These are phyloP conservation scores for Linanthus parryae DNA, from an alignment of 148 eudicot species.

Conservation along the genomic window DNA sequence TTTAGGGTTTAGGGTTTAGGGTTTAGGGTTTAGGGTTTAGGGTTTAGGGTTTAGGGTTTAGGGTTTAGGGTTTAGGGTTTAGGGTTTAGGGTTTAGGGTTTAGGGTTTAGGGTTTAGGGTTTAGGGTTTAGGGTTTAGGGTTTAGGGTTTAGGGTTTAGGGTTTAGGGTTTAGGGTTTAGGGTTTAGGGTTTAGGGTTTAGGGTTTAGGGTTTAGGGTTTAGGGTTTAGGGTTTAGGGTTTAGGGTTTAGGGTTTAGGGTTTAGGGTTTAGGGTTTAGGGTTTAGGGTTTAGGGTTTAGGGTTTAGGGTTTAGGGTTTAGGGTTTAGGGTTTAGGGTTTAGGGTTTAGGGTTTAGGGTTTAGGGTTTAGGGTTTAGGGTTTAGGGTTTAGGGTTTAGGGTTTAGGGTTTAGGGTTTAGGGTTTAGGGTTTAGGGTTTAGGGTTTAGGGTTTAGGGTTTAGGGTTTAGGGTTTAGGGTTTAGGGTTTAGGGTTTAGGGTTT, in stretches of 20 bases:
- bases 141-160: slow-evolving; percentile 20
- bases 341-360: slow-evolving; percentile 23
- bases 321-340: slow-evolving; percentile 18
- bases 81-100: slow-evolving; percentile 25
- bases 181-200: slow-evolving; percentile 23
- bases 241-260: slow-evolving; percentile 21
- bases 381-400: background rate
- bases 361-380: slow-evolving; percentile 16
- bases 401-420: slow-evolving; percentile 17
- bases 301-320: slow-evolving; percentile 26
- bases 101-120: slow-evolving; percentile 22
- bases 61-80: slow-evolving; percentile 21
- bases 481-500: slow-evolving; percentile 29
- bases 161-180: slow-evolving; percentile 17
- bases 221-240: slow-evolving; percentile 20
- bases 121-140: slow-evolving; percentile 19
- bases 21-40: slow-evolving; percentile 24
- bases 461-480: slow-evolving; percentile 21
- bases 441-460: slow-evolving; percentile 21
- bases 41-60: slow-evolving; percentile 21
- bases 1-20: slow-evolving; percentile 24
- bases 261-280: slow-evolving; percentile 18
- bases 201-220: slow-evolving; percentile 23
- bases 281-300: slow-evolving; percentile 28
- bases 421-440: slow-evolving; percentile 24